Evolutionary conservation across 2,329 filamentous ascomycete genomes (phyloP), one percentile per base, ranked within the genome.

Genomic region (Pseudocercospora cruenta): DNA sequence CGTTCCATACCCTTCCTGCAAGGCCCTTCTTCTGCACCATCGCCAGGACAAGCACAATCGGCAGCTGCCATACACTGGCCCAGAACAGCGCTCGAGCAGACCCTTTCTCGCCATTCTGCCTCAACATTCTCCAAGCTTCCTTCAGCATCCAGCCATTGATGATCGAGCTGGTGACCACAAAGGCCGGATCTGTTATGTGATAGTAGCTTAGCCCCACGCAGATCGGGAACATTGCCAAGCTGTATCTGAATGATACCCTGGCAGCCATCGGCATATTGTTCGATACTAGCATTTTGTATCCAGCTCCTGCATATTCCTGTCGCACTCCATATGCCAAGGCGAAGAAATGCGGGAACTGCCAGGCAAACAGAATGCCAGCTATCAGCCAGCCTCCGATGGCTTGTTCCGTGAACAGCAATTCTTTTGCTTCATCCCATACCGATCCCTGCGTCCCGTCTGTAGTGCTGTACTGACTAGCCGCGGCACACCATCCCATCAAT

Each of bases 261-360:
- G 86, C 90, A 75, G 98, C 98, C 74, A 90, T 87, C 0, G 89
- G 88, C 0, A 94, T 92, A 77, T 98, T 94, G 5, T 91, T 90
- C 90, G 94, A 98, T 57, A 87, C 88, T 3, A 98, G 84, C 95
- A 90, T 90, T 66, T 84, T 81, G 75, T 90, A 89, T 0, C 88
- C 88, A 0, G 88, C 88, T 36, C 80, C 79, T 70, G 89, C 90
- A 83, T 99, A 99, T 78, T 99, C 95, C 8, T 96, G 90, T 21
- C 93, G 86, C 67, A 98, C 96, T 3, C 87, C 84, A 87, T 94
- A 96, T 55, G 91, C 94, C 22, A 99, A 84, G 0, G 94, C 91
- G 85, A 97, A 98, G 82, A 99, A 99, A 80, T 99, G 95, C 2
- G 95, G 93, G 76, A 99, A 98, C 77, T 99, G 94, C 95, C 95